Evolutionary conservation across 257 asterid genomes (phyloP).

Genomic region (Nicotiana undulata): DNA sequence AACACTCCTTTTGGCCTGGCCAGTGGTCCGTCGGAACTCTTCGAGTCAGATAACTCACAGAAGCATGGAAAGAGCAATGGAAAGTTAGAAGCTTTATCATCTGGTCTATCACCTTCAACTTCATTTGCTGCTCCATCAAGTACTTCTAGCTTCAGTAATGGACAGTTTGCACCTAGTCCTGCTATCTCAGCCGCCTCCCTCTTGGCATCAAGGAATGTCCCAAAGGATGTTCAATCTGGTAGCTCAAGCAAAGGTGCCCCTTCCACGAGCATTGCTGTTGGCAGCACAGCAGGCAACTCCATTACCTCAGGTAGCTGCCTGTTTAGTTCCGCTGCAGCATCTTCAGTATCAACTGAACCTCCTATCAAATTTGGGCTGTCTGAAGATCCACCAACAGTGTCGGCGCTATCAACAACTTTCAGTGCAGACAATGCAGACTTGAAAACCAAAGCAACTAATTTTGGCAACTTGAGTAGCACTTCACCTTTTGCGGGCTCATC

Average conservation of each 20-base stretch:
- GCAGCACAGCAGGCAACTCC: not conserved
- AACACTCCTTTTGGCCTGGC: constrained; percentile 19
- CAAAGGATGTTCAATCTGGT: constrained; percentile 22
- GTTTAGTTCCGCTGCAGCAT: constrained; percentile 18
- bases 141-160: constrained; percentile 16
- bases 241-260: constrained; percentile 23
- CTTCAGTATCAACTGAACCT: constrained; percentile 21
- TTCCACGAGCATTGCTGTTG: constrained; percentile 22
- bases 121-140: constrained; percentile 3
- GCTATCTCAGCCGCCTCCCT: constrained; percentile 17
- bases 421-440: constrained; percentile 21
- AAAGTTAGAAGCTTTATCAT: constrained; percentile 23
- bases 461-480: constrained; percentile 21
- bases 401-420: constrained; percentile 22
- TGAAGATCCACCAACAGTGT: constrained; percentile 20
- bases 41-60: constrained; percentile 24
- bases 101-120: constrained; percentile 6
- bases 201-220: constrained; percentile 18
- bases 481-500: constrained; percentile 20
- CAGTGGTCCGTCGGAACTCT: constrained; percentile 15
- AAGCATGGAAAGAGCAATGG: constrained; percentile 31
- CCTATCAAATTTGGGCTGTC: constrained; percentile 31
- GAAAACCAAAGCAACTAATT: constrained; percentile 16
- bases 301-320: not conserved
- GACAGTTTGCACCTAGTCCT: constrained; percentile 22